phyloP scores from a whole-genome alignment of 176 grass and related monocot genomes.

The Cocos nucifera region DNA sequence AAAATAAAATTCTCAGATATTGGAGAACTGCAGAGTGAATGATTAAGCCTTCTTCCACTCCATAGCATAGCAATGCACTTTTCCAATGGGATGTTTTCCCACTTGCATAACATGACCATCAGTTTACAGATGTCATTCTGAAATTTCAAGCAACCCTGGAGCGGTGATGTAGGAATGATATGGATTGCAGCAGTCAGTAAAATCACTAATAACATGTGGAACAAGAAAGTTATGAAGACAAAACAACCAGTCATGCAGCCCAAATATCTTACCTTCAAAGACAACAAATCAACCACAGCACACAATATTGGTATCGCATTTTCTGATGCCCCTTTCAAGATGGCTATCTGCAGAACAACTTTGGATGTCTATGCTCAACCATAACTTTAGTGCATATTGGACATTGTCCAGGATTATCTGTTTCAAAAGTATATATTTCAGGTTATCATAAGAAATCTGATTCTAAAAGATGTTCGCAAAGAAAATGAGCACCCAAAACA shows the following conservation, averaged over 20 bases:
- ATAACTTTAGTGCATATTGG: constrained; percentile 37
- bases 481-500: background rate
- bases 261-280: constrained; percentile 49
- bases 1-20: constrained; percentile 50
- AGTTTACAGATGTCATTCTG: constrained; percentile 69
- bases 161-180: constrained; percentile 15
- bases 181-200: background rate
- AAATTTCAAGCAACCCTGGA: constrained; percentile 65
- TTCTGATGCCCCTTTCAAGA: constrained; percentile 23
- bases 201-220: too few relatives aligned
- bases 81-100: constrained; percentile 45
- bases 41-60: constrained; percentile 51
- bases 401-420: constrained; percentile 52
- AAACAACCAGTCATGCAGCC: background rate
- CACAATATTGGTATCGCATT: constrained; percentile 58
- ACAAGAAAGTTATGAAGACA: too few relatives aligned
- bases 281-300: constrained; percentile 68
- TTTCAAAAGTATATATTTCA: constrained; percentile 6
- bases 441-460: constrained; percentile 2
- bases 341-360: constrained; percentile 20
- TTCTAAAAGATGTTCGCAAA: too few relatives aligned
- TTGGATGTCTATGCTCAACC: constrained; percentile 30
- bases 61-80: constrained; percentile 50
- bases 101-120: constrained; percentile 46
- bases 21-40: constrained; percentile 60